Evolutionary conservation across 805 yeast genomes (phyloP), one percentile per base, ranked within the genome.

Genomic region (Nakazawaea populi): DNA sequence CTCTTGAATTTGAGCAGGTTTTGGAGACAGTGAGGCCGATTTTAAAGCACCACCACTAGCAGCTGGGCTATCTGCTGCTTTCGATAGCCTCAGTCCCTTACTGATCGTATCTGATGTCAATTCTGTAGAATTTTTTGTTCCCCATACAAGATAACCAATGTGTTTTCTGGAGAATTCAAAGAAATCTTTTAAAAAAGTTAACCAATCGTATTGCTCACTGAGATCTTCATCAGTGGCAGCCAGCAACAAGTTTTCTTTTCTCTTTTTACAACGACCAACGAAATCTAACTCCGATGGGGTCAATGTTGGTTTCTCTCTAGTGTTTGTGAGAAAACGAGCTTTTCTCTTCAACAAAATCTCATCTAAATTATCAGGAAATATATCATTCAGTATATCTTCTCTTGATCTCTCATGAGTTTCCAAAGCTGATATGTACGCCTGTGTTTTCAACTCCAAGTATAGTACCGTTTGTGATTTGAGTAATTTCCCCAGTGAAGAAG

Each of bases 391-490:
- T 9, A 89, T 77, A 42, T 85, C 91, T 51, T 75, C 76, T 54
- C 80, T 76, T 1, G 86, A 70, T 56, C 86, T 72, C 49, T 81
- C 74, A n/a, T 72, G 73, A 1, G 83, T 74, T 60, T 85, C 88
- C 53, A 91, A 66, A 0, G 96, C 96, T 1, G 97, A 85, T 24
- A 94, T 90, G 62, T 82, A 94, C 0, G 97, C 96, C 66, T 94
- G 99, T 0, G 99, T 94, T 64, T 94, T 94, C 63, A 94, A 75
- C 58, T 94, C 97, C 39, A 94, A 72, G 58, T 76, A 89, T 47
- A 94, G 68, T 10, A 80, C 81, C 0, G 94, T 90, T 58, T 89
- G 97, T 8, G 87, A 80, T 63, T 90, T 90, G 52, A 89, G 70
- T 41, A 94, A 70, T 58, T 68, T 68, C 4, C 52, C 49, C 46